A percentile compares a stretch with the other conserved stretches of the same genome.
phyloP scores from a whole-genome alignment of 2,329 filamentous ascomycete genomes.

The Curvularia sp. region DNA sequence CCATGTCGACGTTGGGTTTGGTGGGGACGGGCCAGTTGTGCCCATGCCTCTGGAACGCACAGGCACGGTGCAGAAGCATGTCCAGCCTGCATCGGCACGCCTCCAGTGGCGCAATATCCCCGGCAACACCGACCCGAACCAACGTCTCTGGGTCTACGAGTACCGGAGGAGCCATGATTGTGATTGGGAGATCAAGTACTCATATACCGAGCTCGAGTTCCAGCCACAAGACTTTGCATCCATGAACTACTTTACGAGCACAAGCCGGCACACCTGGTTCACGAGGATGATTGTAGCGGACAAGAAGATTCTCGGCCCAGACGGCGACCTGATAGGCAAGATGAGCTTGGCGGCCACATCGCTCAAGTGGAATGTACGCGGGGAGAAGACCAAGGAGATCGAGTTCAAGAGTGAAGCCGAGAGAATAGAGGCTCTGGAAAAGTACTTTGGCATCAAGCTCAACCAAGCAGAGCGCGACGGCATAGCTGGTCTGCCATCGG shows the following conservation, averaged over 20 bases:
- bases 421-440: constrained; percentile 53
- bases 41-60: constrained; percentile 50
- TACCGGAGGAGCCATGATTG: constrained; percentile 47
- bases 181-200: constrained; percentile 68
- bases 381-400: constrained; percentile 52
- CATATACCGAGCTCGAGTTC: constrained; percentile 62
- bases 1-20: constrained; percentile 56
- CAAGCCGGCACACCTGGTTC: constrained; percentile 43
- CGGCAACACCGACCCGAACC: constrained; percentile 44
- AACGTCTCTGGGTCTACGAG: constrained; percentile 57
- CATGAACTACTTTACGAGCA: constrained; percentile 49
- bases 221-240: constrained; percentile 41
- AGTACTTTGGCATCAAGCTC: constrained; percentile 56
- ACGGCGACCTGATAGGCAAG: constrained; percentile 48
- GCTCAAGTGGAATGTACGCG: constrained; percentile 56
- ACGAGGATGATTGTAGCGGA: constrained; percentile 52
- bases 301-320: constrained; percentile 57
- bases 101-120: constrained; percentile 48
- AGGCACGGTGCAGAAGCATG: constrained; percentile 36
- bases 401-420: constrained; percentile 54
- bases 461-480: constrained; percentile 48
- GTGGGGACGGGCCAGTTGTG: constrained; percentile 46
- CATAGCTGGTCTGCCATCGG: constrained; percentile 48
- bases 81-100: constrained; percentile 41
- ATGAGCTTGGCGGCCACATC: constrained; percentile 54